A percentile compares a stretch with the other conserved stretches of the same genome.
phyloP scores from a whole-genome alignment of 345 rosid species.

The Salix suchowensis region DNA sequence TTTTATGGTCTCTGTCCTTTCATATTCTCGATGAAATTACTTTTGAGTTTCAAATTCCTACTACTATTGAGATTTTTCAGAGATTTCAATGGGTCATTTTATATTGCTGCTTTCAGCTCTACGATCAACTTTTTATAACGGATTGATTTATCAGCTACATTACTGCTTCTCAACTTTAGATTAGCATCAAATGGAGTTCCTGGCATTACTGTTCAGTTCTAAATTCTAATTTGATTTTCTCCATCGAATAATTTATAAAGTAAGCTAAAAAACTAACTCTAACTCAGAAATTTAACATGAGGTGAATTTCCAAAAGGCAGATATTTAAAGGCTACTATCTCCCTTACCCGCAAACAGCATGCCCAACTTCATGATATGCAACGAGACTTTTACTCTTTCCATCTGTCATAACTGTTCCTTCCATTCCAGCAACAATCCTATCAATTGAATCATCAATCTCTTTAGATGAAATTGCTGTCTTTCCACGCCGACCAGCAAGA shows the following conservation, averaged over 20 bases:
- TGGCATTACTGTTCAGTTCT: not conserved
- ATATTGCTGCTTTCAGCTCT: not conserved
- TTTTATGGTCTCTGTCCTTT: not conserved
- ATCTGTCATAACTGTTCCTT: constrained; percentile 98
- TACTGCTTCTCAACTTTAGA: not conserved
- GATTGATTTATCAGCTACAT: not conserved
- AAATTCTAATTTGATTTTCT: not conserved
- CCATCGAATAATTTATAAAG: not conserved
- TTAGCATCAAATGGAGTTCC: not conserved
- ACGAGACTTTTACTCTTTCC: constrained; percentile 96
- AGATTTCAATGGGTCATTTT: not conserved
- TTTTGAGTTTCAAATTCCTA: not conserved
- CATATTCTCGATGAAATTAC: not conserved
- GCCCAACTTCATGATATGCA: constrained; percentile 98
- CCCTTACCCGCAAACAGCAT: constrained; percentile 88
- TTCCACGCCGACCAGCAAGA: constrained; percentile 87
- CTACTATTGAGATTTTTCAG: not conserved
- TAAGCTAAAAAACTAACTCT: not conserved
- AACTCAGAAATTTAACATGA: not conserved
- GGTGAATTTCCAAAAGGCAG: not conserved
- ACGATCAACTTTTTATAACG: not conserved
- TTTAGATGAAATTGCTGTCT: constrained; percentile 75
- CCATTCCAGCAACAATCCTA: constrained; percentile 98
- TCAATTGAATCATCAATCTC: constrained; percentile 96
- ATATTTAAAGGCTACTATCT: constrained; percentile 7